Evolutionary conservation across 2,329 filamentous ascomycete species (phyloP), one percentile per base, ranked within the genome.

Genomic region (Penicillium palitans): DNA sequence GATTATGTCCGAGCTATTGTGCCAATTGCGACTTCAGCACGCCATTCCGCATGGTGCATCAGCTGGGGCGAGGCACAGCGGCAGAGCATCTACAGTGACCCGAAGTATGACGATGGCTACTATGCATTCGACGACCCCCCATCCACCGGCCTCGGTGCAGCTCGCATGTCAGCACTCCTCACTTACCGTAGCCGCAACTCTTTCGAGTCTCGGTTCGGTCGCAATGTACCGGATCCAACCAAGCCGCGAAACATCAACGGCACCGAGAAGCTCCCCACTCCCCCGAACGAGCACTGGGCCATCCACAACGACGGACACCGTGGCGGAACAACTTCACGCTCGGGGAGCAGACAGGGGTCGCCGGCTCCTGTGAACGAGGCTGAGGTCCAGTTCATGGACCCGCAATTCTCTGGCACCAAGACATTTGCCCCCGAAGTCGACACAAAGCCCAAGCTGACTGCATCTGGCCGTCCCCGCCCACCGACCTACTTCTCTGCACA

Each of bases 401-500:
- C 89, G 6, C 88, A 91, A 69, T 91, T 91, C 70, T 85, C 86
- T 54, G 88, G 89, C 3, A 83, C 87, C 6, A 84, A 82, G 55
- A 80, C 76, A 10, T 70, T 86, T 82, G 55, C 74, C 69, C 67
- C 79, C 70, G 67, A 74, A 64, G 53, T 66, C 33, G 48, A 61
- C 35, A 59, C 66, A 55, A 51, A 61, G 31, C 57, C 66, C 25
- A 70, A 70, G 45, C 61, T 61, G 29, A 64, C 57, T 52, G 25
- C 61, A 50, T 45, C 56, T 3, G 66, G 66, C 33, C 66, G 66
- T 58, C 78, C 72, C 57, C 73, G 74, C 7, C 84, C 86, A 0
- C 87, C 87, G 8, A 95, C 91, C n/a, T 97, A 97, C 77, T 99
- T 98, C 77, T 98, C 95, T 0, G 95, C 95, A 0, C 95, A 99